Conservation (phyloP, 352 stramenopile genomes). For the Globisporangium solare region DNA sequence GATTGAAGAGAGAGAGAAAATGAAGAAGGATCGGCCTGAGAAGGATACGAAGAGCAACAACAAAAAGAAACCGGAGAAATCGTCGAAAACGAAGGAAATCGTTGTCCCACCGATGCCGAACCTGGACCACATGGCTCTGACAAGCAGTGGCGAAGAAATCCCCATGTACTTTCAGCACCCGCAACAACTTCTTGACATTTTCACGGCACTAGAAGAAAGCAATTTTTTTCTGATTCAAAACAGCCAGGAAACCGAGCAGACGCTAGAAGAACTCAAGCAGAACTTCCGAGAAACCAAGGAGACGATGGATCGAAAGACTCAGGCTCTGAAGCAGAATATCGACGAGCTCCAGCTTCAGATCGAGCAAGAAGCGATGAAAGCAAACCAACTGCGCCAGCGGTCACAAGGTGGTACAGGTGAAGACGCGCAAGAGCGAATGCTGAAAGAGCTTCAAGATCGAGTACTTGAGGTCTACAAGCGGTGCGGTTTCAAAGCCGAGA, state of each 20-base stretch:
- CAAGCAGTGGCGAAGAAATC: conserved; percentile 87
- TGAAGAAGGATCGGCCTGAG: conserved; percentile 53
- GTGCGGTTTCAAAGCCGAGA: conserved; percentile 91
- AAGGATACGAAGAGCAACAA: conserved; percentile 45
- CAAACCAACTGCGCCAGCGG: conserved; percentile 61
- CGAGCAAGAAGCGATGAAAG: conserved; percentile 76
- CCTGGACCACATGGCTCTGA: conserved; percentile 52
- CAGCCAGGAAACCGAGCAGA: conserved; percentile 93
- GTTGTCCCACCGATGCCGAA: conserved; percentile 61
- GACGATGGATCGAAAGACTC: conserved; percentile 86
- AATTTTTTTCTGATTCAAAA: conserved; percentile 97
- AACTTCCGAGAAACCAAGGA: conserved; percentile 89
- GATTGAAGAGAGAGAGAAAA: conserved; percentile 59
- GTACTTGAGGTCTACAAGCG: conserved; percentile 89
- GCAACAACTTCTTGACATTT: conserved; percentile 92
- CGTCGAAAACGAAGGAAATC: conserved; percentile 33
- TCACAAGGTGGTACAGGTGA: conserved; percentile 70
- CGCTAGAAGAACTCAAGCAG: conserved; percentile 92
- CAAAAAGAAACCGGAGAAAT: conserved; percentile 46
- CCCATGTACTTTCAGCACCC: conserved; percentile 95
- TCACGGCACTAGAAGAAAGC: conserved; percentile 91
- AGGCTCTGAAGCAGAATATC: conserved; percentile 86
- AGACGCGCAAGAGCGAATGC: conserved; percentile 86
- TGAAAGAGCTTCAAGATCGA: conserved; percentile 87
- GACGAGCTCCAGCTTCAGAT: conserved; percentile 89